Evolutionary conservation across 2,329 filamentous ascomycete genomes (phyloP), one percentile per base, ranked within the genome.

Genomic region (Rhexocercosporidium sp.): DNA sequence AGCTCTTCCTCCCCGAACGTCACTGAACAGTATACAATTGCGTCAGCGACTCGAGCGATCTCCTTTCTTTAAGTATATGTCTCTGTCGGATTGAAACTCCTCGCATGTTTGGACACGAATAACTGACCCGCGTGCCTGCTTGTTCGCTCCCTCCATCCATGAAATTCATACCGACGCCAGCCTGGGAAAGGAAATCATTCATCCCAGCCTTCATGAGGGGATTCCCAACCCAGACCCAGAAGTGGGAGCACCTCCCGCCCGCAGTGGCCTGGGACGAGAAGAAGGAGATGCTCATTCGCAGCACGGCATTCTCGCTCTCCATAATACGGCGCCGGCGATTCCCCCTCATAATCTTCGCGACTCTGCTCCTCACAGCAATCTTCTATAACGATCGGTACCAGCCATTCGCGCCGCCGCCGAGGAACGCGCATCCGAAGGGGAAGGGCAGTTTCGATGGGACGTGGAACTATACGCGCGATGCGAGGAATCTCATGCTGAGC

Each of bases 401-500:
- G 7, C 60, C 60, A 14, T 62, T 62, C 34, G 60, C 60, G 31
- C 60, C 60, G 60, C 60, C 47, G 47, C 60, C 60, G 20, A 49
- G 60, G 37, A 31, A 54, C 34, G 60, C 60, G 34, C 60, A 62
- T 54, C 60, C 60, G 47, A 34, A 18, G 11, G 31, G 41, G 16
- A 47, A 34, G 29, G 60, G 60, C 3, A 31, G 18, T n/a, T 62
- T 62, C 47, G 60, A 62, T 49, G 60, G 60, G 34, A 54, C 46
- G 16, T 62, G 60, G 60, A 62, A 62, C 20, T 62, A 53, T 44
- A 62, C 60, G 16, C 46, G 60, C 14, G 60, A 62, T 54, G 60
- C 46, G 46, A 62, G 47, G 60, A 62, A 62, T 31, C 34, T 62
- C 47, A 54, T 41, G 47, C n/a, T 62, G 46, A 62, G 31, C 18